phyloP scores from a whole-genome alignment of 1,284 basidiomycete genomes.

The Ceratobasidium sp. region DNA sequence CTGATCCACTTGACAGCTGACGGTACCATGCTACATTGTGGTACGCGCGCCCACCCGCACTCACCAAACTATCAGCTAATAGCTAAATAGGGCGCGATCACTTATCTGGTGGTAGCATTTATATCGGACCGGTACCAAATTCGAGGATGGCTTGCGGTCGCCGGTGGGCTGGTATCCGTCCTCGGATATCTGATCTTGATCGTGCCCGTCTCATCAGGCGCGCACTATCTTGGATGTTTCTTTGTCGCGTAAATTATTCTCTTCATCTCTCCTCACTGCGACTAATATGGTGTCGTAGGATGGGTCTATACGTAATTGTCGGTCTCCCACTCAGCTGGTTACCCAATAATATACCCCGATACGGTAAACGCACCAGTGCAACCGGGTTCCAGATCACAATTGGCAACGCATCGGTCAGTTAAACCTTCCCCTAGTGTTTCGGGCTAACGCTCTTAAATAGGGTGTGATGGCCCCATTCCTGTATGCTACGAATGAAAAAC shows the following conservation, averaged over 20 bases:
- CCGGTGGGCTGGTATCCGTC: constrained; percentile 33
- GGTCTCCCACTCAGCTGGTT: constrained; percentile 39
- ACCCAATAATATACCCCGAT: constrained; percentile 37
- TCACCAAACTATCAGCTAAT: neutral
- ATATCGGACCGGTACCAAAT: constrained; percentile 23
- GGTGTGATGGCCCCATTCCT: constrained; percentile 40
- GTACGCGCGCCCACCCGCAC: neutral
- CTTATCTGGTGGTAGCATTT: constrained; percentile 19
- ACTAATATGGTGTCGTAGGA: neutral
- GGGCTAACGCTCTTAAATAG: too few relatives aligned
- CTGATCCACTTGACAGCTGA: constrained; percentile 25
- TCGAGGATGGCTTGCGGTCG: constrained; percentile 21
- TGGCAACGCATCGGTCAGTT: constrained; percentile 38
- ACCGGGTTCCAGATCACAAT: constrained; percentile 39
- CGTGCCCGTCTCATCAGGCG: constrained; percentile 19
- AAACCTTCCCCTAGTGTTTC: too few relatives aligned
- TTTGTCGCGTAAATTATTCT: constrained; percentile 34
- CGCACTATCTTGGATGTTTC: constrained; percentile 38
- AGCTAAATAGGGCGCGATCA: constrained; percentile 17
- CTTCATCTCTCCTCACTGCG: too few relatives aligned
- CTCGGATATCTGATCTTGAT: constrained; percentile 39
- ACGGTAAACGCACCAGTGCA: constrained; percentile 38
- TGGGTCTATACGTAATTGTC: constrained; percentile 39
- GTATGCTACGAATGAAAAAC: constrained; percentile 38
- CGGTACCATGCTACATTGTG: constrained; percentile 38